A percentile compares a stretch with the other conserved stretches of the same genome.
Evolutionary conservation across 192 early-diverging fungal genomes (phyloP).

Genomic region (Pecoramyces ruminantium): DNA sequence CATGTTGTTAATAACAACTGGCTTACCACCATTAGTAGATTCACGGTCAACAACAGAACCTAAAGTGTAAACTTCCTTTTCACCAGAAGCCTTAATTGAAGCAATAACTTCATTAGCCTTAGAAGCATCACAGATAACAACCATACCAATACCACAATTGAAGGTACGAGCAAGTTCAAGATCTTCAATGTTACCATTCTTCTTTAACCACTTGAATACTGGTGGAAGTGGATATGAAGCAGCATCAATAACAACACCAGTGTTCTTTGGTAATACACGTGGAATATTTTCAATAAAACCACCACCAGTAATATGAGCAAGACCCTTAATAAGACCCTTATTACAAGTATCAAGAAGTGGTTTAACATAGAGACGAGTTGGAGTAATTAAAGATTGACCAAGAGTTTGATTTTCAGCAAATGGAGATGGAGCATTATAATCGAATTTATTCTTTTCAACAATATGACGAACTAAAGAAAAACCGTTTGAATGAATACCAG

Average conservation of each 20-base stretch:
- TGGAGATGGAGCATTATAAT: constrained; percentile 64
- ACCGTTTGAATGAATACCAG: constrained; percentile 97
- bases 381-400: constrained; percentile 73
- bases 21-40: not conserved
- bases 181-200: constrained; percentile 57
- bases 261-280: constrained; percentile 67
- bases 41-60: not conserved
- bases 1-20: not conserved
- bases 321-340: constrained; percentile 67
- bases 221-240: constrained; percentile 59
- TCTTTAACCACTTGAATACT: constrained; percentile 92
- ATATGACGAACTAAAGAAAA: constrained; percentile 92
- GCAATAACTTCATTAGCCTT: not conserved
- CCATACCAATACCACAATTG: constrained; percentile 99
- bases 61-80: not conserved
- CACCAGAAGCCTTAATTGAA: not conserved
- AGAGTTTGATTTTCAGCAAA: constrained; percentile 38
- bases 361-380: constrained; percentile 92
- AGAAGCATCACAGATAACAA: constrained; percentile 34
- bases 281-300: constrained; percentile 98
- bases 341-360: constrained; percentile 67
- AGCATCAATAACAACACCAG: constrained; percentile 74
- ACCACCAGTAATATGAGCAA: constrained; percentile 98
- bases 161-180: constrained; percentile 90
- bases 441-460: constrained; percentile 44